Evolutionary conservation across 495 filamentous ascomycete species (phyloP), one percentile per base, ranked within the genome.

Genomic region (Penicillium roqueforti): DNA sequence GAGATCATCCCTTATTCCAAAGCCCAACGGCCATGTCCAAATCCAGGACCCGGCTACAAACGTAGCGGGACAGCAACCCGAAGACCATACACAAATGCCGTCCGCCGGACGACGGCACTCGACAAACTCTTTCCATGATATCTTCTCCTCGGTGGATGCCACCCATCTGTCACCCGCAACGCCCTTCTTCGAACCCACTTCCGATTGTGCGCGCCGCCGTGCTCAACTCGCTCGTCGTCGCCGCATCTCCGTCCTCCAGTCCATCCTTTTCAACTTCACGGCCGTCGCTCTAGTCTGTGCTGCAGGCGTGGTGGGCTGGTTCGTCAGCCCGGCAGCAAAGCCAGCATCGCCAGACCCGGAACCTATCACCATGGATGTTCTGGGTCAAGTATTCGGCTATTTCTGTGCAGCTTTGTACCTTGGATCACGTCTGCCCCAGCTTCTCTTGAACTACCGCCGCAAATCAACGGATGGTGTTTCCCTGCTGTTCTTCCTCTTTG

Each of bases 401-500:
- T 69, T 93, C 34, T 93, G 88, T 70, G 93, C 93, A 1, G 73
- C 80, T 3, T 76, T 97, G 14, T 98, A 98, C 62, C 86, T 97
- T 13, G 91, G 88, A 19, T 91, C 86, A 0, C 83, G 93, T 6
- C 63, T 97, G 9, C 93, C 93, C 0, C 93, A 98, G 68, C 76
- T 98, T 7, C 73, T 96, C 4, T 81, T 97, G 28, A 98, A 98
- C 65, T 92, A 86, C 70, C 80, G 85, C 1, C 84, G 93, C 36
- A 96, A 93, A 68, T 87, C 83, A 26, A 96, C 91, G 1, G 92
- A 96, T 28, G 93, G 92, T 3, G 83, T 98, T 5, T 91, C 87
- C 18, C 77, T 96, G 60, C 76, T 98, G 0, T 98, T 98, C 75
- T 98, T 98, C 74, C 73, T 97, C 16, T 98, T 98, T 65, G 93